Evolutionary conservation across 352 stramenopile genomes (phyloP).

Genomic region (Pythium phragmitis): DNA sequence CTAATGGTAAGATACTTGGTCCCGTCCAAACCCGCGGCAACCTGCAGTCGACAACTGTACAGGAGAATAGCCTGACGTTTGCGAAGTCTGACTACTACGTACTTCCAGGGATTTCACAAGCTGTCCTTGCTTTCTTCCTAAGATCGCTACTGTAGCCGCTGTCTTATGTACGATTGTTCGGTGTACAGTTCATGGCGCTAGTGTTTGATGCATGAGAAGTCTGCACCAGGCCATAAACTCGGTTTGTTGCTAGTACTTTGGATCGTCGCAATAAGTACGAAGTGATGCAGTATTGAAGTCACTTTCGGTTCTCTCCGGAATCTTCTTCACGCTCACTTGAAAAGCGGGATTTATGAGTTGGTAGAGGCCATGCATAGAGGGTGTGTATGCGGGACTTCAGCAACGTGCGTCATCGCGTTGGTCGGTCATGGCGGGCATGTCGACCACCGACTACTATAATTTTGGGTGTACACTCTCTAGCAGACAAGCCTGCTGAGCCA

Average conservation of each 20-base stretch:
- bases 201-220: no score
- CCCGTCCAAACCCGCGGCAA: no score
- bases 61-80: neutral
- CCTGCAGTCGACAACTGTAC: no score
- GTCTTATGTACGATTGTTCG: no score
- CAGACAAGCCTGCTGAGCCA: conserved; percentile 1
- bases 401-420: neutral
- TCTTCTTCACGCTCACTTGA: neutral
- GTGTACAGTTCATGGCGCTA: no score
- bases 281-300: neutral
- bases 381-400: neutral
- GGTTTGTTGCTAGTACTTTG: no score
- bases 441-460: neutral
- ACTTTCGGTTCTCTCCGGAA: neutral
- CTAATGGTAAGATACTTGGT: no score
- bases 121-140: no score
- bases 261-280: no score
- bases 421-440: neutral
- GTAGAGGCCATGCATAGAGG: conserved; percentile 7
- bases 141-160: no score
- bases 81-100: neutral
- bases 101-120: no score
- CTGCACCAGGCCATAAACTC: no score
- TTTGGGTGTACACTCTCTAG: neutral
- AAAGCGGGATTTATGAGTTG: conserved; percentile 12